A percentile compares a stretch with the other conserved stretches of the same genome.
These are phyloP conservation scores for Trichoderma atrobrunneum DNA, from an alignment of 2,329 filamentous ascomycete genomes.

Conservation along the genomic window DNA sequence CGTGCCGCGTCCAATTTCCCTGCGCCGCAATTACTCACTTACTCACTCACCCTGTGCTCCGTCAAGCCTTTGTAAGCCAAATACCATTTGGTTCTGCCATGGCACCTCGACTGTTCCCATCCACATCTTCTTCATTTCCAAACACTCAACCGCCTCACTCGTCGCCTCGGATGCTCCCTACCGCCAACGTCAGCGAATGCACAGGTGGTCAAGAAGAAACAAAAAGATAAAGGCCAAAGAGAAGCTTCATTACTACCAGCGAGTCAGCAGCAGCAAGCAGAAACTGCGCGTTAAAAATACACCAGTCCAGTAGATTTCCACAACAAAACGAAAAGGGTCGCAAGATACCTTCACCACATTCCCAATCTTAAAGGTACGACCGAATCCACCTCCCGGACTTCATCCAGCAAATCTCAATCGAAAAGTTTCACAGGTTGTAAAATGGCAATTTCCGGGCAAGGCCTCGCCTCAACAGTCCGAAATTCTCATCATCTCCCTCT, in stretches of 20 bases:
- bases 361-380: background rate
- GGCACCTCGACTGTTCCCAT: background rate
- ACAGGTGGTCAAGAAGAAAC: background rate
- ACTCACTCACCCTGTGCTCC: background rate
- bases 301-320: background rate
- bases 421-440: constrained; percentile 6
- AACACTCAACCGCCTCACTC: background rate
- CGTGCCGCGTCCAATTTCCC: background rate
- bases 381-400: background rate
- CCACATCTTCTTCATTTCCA: background rate
- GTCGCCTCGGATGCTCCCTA: background rate
- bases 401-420: background rate
- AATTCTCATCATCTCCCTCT: constrained; percentile 26
- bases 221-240: background rate
- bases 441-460: constrained; percentile 31
- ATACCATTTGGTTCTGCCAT: background rate
- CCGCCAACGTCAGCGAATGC: background rate
- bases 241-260: background rate
- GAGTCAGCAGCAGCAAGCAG: background rate
- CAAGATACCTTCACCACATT: background rate
- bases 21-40: background rate
- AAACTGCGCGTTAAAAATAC: background rate
- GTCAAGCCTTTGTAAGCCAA: background rate
- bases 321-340: background rate
- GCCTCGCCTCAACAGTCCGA: constrained; percentile 23